Evolutionary conservation across 1,139 yeast genomes (phyloP).

Genomic region (Saccharomyces hybrid): DNA sequence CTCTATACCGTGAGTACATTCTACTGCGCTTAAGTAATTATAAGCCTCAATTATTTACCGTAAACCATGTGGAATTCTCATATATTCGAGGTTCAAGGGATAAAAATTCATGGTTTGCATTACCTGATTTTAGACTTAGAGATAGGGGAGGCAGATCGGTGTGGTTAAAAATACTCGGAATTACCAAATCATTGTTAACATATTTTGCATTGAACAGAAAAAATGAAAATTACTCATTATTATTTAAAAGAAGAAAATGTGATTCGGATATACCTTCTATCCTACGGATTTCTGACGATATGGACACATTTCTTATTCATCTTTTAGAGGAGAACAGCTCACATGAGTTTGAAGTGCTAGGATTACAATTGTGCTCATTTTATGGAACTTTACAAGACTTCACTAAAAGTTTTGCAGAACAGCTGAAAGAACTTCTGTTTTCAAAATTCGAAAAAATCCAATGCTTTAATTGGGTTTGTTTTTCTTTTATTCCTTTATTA

Average conservation of each 20-base stretch:
- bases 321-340: slow-evolving; percentile 10
- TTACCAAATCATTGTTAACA: slow-evolving; percentile 14
- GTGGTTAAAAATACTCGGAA: slow-evolving; percentile 19
- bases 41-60: slow-evolving; percentile 11
- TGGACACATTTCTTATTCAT: slow-evolving; percentile 16
- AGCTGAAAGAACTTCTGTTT: slow-evolving; percentile 11
- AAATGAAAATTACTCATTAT: slow-evolving; percentile 3
- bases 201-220: slow-evolving; percentile 11
- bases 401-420: background rate
- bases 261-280: slow-evolving; percentile 5
- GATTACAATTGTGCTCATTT: slow-evolving; percentile 20
- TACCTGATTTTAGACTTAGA: slow-evolving; percentile 16
- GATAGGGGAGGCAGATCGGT: slow-evolving; percentile 5
- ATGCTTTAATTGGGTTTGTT: slow-evolving; percentile 37
- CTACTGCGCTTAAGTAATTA: slow-evolving; percentile 11
- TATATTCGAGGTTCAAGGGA: background rate
- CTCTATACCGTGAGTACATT: slow-evolving; percentile 15
- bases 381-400: slow-evolving; percentile 9
- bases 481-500: slow-evolving; percentile 33
- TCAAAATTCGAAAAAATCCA: slow-evolving; percentile 14
- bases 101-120: slow-evolving; percentile 12
- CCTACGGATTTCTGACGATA: slow-evolving; percentile 12
- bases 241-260: slow-evolving; percentile 16
- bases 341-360: slow-evolving; percentile 8
- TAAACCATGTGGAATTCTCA: slow-evolving; percentile 8